Conservation (phyloP, 768 basidiomycete species). For the Lactifluus pinguis region DNA sequence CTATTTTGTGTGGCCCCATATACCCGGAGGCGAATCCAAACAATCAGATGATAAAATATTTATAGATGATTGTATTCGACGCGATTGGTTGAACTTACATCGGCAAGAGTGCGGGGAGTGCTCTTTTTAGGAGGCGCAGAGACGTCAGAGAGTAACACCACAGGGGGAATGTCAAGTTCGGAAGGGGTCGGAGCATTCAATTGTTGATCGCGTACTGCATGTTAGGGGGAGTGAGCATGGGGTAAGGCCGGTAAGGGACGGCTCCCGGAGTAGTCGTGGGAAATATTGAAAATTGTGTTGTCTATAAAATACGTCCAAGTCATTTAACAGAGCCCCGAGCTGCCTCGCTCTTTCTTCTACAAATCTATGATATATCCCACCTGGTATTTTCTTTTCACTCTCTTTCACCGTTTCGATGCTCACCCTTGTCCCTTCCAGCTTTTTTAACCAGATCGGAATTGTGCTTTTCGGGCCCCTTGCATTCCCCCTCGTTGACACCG, state of each 20-base stretch:
- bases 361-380: constrained; percentile 22
- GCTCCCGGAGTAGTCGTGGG: background rate
- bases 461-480: constrained; percentile 57
- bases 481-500: constrained; percentile 51
- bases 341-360: constrained; percentile 3
- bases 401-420: background rate
- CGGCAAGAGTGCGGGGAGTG: background rate
- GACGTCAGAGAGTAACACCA: background rate
- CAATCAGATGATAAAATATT: background rate
- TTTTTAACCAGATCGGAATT: constrained; percentile 32
- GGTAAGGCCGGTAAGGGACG: background rate
- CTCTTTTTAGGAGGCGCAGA: background rate
- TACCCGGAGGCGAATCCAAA: background rate
- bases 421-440: constrained; percentile 18
- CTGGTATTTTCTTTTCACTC: constrained; percentile 10
- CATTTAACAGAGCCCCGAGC: background rate
- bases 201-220: background rate
- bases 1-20: background rate
- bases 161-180: background rate
- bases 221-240: background rate
- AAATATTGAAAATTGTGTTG: background rate
- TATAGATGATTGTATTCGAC: background rate
- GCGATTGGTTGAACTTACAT: background rate
- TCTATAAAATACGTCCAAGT: background rate
- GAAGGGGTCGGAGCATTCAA: too few relatives aligned